phyloP scores from a whole-genome alignment of 352 stramenopile species.

The Phytophthora pluvialis region DNA sequence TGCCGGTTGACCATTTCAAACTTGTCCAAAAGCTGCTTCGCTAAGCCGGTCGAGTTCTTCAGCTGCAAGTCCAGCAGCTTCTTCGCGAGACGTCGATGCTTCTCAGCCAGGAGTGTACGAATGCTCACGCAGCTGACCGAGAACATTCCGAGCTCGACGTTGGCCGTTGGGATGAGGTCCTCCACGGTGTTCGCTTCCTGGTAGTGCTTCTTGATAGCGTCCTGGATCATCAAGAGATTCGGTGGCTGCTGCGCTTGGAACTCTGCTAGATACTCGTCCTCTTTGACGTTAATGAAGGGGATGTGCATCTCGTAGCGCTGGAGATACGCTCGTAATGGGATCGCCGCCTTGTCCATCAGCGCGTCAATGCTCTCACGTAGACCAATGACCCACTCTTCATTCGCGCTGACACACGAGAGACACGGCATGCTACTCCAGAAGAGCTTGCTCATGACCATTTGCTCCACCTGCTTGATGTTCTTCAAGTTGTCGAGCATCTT shows the following conservation, averaged over 20 bases:
- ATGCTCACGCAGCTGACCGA: slow-evolving; percentile 78
- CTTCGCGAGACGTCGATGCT: slow-evolving; percentile 73
- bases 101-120: slow-evolving; percentile 75
- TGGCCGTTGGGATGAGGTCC: slow-evolving; percentile 59
- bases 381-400: slow-evolving; percentile 83
- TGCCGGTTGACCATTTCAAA: slow-evolving; percentile 87
- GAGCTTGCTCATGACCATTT: slow-evolving; percentile 94
- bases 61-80: slow-evolving; percentile 81
- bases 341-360: slow-evolving; percentile 64
- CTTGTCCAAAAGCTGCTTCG: slow-evolving; percentile 80
- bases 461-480: slow-evolving; percentile 90
- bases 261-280: slow-evolving; percentile 81
- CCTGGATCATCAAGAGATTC: slow-evolving; percentile 74
- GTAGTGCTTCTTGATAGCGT: slow-evolving; percentile 81
- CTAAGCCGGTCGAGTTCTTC: slow-evolving; percentile 75
- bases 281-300: slow-evolving; percentile 90
- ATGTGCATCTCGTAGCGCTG: slow-evolving; percentile 86
- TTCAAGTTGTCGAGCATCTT: slow-evolving; percentile 86
- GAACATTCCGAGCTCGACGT: slow-evolving; percentile 87
- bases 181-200: slow-evolving; percentile 65
- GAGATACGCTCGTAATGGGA: slow-evolving; percentile 81
- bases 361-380: slow-evolving; percentile 64
- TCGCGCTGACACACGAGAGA: slow-evolving; percentile 81
- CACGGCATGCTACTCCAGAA: slow-evolving; percentile 95
- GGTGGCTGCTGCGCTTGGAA: slow-evolving; percentile 79